These are phyloP conservation scores for Akanthomyces uredinophilus DNA, from an alignment of 2,329 filamentous ascomycete genomes.

Conservation along the genomic window DNA sequence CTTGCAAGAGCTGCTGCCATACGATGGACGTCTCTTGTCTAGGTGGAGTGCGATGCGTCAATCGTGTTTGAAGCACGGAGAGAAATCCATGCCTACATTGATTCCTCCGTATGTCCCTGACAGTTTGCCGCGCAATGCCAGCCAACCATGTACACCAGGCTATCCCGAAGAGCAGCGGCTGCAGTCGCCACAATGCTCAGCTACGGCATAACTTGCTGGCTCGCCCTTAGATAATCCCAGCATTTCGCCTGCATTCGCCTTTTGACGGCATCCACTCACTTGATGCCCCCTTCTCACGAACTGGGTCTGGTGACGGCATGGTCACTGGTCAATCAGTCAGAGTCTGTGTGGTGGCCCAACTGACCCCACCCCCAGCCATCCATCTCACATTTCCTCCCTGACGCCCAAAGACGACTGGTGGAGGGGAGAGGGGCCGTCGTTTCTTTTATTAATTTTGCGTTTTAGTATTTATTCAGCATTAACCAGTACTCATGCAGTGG, in stretches of 20 bases:
- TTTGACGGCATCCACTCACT: slow-evolving; percentile 8
- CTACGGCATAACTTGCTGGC: background rate
- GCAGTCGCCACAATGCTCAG: background rate
- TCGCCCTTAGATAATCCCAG: background rate
- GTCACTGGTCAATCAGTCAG: slow-evolving; percentile 9
- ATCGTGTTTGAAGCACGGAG: background rate
- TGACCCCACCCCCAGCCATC: slow-evolving; percentile 15
- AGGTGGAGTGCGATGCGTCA: background rate
- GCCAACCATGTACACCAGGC: slow-evolving; percentile 5
- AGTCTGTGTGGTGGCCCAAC: slow-evolving; percentile 14
- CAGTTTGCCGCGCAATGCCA: background rate
- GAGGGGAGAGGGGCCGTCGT: background rate
- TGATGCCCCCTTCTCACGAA: background rate
- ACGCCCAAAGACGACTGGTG: slow-evolving; percentile 5
- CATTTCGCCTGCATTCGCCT: background rate
- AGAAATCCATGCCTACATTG: background rate
- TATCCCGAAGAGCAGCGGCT: background rate
- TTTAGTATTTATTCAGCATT: background rate
- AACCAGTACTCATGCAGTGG: no score
- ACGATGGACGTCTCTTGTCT: background rate
- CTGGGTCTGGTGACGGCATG: slow-evolving; percentile 13
- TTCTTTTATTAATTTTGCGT: background rate
- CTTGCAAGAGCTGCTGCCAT: background rate
- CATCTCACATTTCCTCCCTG: slow-evolving; percentile 7
- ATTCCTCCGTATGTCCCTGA: background rate